These are phyloP conservation scores for Colletotrichum tofieldiae DNA, from an alignment of 2,329 filamentous ascomycete species.

Conservation along the genomic window DNA sequence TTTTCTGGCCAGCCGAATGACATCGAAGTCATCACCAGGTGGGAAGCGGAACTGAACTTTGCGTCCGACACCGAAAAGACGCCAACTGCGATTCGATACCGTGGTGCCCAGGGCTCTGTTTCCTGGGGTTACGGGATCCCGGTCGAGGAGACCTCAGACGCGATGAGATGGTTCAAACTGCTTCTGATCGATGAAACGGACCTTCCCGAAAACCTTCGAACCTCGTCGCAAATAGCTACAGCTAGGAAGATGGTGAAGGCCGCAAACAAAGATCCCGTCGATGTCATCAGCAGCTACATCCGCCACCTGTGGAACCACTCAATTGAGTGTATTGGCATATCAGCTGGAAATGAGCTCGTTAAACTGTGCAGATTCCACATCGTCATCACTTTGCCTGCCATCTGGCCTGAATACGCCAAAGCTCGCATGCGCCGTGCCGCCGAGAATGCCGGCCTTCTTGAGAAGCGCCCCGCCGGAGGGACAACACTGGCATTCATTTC, in stretches of 20 bases:
- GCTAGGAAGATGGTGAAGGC: constrained; percentile 9
- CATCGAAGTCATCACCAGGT: constrained; percentile 52
- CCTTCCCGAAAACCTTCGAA: constrained; percentile 45
- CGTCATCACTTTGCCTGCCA: constrained; percentile 61
- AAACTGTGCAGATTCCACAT: constrained; percentile 52
- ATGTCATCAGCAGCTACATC: constrained; percentile 54
- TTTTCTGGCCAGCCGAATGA: constrained; percentile 48
- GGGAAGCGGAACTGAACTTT: constrained; percentile 45
- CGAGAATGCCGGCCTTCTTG: constrained; percentile 54
- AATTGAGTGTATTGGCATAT: constrained; percentile 47
- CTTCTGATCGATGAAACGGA: constrained; percentile 54
- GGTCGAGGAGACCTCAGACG: constrained; percentile 18
- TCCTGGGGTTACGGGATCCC: constrained; percentile 55
- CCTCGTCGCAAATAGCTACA: constrained; percentile 45
- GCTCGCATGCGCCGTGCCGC: constrained; percentile 56
- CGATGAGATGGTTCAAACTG: constrained; percentile 60
- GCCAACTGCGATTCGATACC: constrained; percentile 49
- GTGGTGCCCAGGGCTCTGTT: accelerated
- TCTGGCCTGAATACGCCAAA: constrained; percentile 60
- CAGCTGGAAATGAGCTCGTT: constrained; percentile 46
- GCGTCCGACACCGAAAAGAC: constrained; percentile 53
- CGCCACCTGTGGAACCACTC: constrained; percentile 53
- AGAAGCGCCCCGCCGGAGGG: constrained; percentile 44
- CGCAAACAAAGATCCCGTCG: constrained; percentile 45
- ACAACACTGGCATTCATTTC: constrained; percentile 56